Base-by-base conservation (phyloP, 2,329 filamentous ascomycete species). In the Aspergillus vadensis region DNA sequence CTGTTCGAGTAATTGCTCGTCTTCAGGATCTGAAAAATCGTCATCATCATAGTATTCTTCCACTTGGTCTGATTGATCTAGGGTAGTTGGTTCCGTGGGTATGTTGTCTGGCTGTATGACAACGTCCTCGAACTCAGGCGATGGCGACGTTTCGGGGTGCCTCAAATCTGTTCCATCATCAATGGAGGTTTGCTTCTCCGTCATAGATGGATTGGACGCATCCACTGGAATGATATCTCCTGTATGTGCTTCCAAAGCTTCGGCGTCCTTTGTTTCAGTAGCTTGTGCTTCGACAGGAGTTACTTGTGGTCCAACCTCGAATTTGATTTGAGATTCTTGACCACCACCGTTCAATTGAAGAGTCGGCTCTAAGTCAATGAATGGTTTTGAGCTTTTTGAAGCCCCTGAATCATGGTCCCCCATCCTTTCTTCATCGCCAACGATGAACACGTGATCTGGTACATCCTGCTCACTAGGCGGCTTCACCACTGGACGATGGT, bases 1-100 rank as follows among this genome's bases (percentile, higher is more conserved):
- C 67, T 94, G 92, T 6, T 86, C 86, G 58, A 98, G 84, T 6
- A 99, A 83, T 67, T 97, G 92, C 72, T 93, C 93, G 64, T 98
- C 94, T 75, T 97, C 95, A 0, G 92, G 90, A 65, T 98, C 94
- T 36, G 91, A 95, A 68, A 89, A 88, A 19, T 88, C 86, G 53
- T 88, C 86, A 32, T 84, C 79, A 39, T 85, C 81, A 38, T 58
- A 25, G 14, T 32, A 36, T 49, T 63, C 62, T 43, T 30, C n/a
- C 41, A 43, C n/a, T 41, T 25, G 21, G 32, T 25, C 48, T 17
- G 17, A 9, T n/a, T 50, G 15, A 30, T 50, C 47, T 12, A n/a
- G 44, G 7, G 17, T 4, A 47, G 15, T 25, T 63, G 12, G 70
- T 69, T n/a, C 53, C 43, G 9, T 41, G 23, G 41, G 39, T 17